phyloP scores from a whole-genome alignment of 495 filamentous ascomycete species.

The Hyaloscypha hepaticicola region DNA sequence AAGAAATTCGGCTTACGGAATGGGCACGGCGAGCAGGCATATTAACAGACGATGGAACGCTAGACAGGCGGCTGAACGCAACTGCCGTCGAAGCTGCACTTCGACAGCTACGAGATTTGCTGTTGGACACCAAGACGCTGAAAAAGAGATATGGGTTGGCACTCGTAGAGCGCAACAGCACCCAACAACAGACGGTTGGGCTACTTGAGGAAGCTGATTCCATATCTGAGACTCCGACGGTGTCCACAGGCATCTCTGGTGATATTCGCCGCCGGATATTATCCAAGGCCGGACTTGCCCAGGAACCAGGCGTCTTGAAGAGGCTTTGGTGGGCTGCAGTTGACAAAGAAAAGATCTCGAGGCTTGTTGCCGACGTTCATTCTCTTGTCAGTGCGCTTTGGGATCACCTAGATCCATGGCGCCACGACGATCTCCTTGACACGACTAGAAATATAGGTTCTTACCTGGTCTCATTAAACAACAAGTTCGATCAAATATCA shows the following conservation, averaged over 20 bases:
- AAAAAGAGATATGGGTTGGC: background rate
- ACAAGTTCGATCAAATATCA: background rate
- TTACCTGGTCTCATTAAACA: background rate
- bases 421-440: background rate
- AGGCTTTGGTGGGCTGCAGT: constrained; percentile 34
- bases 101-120: background rate
- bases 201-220: too few relatives aligned
- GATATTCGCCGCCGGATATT: background rate
- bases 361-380: constrained; percentile 26
- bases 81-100: background rate
- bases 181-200: background rate
- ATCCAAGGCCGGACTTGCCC: background rate
- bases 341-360: constrained; percentile 31
- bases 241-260: background rate
- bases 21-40: constrained; percentile 22
- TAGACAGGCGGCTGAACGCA: background rate
- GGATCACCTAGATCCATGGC: background rate
- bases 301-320: constrained; percentile 26
- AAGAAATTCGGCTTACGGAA: constrained; percentile 20
- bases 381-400: constrained; percentile 20
- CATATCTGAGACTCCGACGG: background rate
- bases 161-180: background rate
- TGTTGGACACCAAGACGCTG: background rate
- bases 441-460: background rate
- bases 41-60: background rate